Percentiles rank a stretch among this genome's conserved stretches.
Conservation (phyloP, 2,329 filamentous ascomycete genomes). For the Diaporthe citri region DNA sequence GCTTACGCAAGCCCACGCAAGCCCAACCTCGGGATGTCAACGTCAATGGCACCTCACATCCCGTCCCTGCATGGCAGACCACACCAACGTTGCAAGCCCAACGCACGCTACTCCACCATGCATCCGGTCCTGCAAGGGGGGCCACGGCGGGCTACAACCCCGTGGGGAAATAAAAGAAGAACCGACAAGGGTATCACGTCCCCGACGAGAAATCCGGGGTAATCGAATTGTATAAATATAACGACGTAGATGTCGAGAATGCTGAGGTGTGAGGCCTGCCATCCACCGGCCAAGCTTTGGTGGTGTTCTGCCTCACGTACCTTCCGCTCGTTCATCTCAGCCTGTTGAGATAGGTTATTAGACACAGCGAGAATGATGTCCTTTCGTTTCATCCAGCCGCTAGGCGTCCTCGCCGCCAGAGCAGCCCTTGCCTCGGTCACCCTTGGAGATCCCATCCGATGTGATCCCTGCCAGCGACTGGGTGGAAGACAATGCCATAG, state of each 20-base stretch:
- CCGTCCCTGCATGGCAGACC: conserved; percentile 1
- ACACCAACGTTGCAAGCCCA: not conserved
- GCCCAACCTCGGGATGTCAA: conserved; percentile 11
- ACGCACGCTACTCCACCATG: not conserved
- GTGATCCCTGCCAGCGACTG: conserved; percentile 40
- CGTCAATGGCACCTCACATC: conserved; percentile 12
- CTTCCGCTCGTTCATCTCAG: conserved; percentile 15
- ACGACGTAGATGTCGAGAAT: not conserved
- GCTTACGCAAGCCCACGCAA: conserved; percentile 24
- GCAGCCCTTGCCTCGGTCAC: conserved; percentile 12
- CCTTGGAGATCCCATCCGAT: conserved; percentile 41
- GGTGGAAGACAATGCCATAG: conserved; percentile 43
- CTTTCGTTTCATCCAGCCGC: not conserved
- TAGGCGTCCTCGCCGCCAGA: conserved; percentile 3
- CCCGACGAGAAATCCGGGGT: not conserved
- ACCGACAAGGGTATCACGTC: not conserved
- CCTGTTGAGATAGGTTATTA: conserved; percentile 2
- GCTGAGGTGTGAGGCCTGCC: not conserved
- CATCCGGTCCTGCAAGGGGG: conserved; percentile 13
- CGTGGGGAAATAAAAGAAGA: not conserved
- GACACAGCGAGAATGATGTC: not conserved
- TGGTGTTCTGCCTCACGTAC: not conserved
- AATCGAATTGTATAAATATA: not conserved
- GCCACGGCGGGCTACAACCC: not conserved
- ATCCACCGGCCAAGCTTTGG: not conserved